Evolutionary conservation across 169 alveolate genomes (phyloP), one percentile per base, ranked within the genome.

Genomic region (Fabrea salina): DNA sequence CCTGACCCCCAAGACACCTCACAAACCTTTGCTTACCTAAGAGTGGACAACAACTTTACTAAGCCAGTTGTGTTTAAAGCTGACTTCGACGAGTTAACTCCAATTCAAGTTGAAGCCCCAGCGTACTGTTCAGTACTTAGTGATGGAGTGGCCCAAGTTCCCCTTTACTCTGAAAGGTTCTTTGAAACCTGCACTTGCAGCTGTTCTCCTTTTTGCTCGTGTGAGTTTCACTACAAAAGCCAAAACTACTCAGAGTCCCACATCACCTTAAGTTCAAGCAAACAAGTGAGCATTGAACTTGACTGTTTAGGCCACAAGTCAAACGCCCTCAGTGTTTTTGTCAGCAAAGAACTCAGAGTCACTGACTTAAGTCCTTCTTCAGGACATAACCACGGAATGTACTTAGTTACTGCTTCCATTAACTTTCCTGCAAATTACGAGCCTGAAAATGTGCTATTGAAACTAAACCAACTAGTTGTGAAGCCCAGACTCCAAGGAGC

Each of bases 361-460:
- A 3, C 16, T 56, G 27, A 27, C 2, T n/a, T n/a, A n/a, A 27
- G 25, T 19, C 16, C 68, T n/a, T 1, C n/a, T 27, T 27, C 2
- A 0, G 68, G 68, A 19, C 68, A 56, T 56, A 56, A 27, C 49
- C 75, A 61, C 54, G 75, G 75, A 1, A 1, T 11, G 37, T 35
- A 61, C 37, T 11, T 32, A 1, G 53, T 61, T 61, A 61, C 75
- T 33, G 16, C 54, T 25, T 16, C n/a, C 8, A 11, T 16, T 16
- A 61, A 22, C 8, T 33, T 61, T 37, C 0, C 57, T 2, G 44
- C 40, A 27, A 16, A 22, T 61, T 61, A 16, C 25, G 37, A 11
- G 13, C 27, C 13, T 11, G 8, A 22, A 61, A 61, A 30, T 35
- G 37, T 61, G 1, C 13, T 37, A 61, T 61, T 16, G 16, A 30